Conservation (phyloP, 257 asterid species). For the Lycium ferocissimum region DNA sequence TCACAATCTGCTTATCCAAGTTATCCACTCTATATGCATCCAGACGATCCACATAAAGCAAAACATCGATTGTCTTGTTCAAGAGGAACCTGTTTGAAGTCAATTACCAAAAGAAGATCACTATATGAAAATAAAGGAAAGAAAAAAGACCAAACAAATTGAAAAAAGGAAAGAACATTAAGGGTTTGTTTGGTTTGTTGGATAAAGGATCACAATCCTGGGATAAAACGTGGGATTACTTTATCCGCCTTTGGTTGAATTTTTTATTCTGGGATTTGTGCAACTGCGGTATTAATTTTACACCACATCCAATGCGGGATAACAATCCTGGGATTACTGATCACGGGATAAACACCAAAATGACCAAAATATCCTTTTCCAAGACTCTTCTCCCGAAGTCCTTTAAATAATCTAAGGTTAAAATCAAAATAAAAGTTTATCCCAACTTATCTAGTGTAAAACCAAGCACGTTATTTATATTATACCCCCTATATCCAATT, state of each 20-base stretch:
- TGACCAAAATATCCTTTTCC: no score
- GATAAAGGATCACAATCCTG: no score
- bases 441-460: not conserved
- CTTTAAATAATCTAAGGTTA: not conserved
- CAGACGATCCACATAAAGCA: slow-evolving; percentile 97
- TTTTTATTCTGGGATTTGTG: no score
- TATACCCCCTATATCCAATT: not conserved
- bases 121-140: slow-evolving; percentile 7
- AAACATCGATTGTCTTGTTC: slow-evolving; percentile 89
- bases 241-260: no score
- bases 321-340: no score
- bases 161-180: slow-evolving; percentile 13
- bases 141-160: not conserved
- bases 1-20: slow-evolving; percentile 86
- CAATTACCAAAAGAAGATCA: slow-evolving; percentile 34
- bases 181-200: not conserved
- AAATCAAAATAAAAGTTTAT: not conserved
- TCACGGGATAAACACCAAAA: no score
- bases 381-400: no score
- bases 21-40: slow-evolving; percentile 97
- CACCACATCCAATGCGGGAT: no score
- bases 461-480: not conserved
- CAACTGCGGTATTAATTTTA: no score
- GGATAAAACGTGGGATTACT: no score
- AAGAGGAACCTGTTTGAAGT: slow-evolving; percentile 76